These are phyloP conservation scores for Tricholoma matsutake DNA, from an alignment of 768 basidiomycete genomes.

Conservation along the genomic window DNA sequence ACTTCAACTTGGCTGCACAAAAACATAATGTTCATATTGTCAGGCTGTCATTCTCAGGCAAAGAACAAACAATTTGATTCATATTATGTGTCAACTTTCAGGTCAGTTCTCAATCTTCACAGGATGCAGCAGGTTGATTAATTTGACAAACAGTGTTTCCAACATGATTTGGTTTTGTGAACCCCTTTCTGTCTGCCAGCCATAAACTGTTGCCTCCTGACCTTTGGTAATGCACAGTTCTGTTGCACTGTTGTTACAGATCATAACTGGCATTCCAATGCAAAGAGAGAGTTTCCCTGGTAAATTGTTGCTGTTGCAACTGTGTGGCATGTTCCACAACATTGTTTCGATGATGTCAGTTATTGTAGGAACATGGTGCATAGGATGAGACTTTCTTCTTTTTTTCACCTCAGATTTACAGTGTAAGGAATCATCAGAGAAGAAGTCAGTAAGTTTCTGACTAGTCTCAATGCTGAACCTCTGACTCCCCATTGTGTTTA, in stretches of 20 bases:
- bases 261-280: too few relatives aligned
- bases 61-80: not conserved
- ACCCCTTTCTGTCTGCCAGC: not conserved
- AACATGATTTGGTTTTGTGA: not conserved
- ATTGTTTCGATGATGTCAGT: too few relatives aligned
- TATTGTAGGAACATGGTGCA: too few relatives aligned
- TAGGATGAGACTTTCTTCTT: not conserved
- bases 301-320: too few relatives aligned
- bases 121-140: not conserved
- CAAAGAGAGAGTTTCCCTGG: too few relatives aligned
- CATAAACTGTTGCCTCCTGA: too few relatives aligned
- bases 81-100: not conserved
- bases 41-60: conserved; percentile 4
- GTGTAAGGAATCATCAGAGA: too few relatives aligned
- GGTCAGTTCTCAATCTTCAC: not conserved
- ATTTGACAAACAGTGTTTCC: conserved; percentile 4
- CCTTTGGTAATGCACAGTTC: too few relatives aligned
- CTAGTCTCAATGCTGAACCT: conserved; percentile 21
- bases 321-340: too few relatives aligned
- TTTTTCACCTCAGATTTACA: not conserved
- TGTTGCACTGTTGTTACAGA: too few relatives aligned
- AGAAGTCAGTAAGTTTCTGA: conserved; percentile 18
- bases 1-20: conserved; percentile 24
- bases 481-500: conserved; percentile 22
- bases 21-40: too few relatives aligned